Base-by-base conservation (phyloP, 2,329 filamentous ascomycete species). In the Celoporthe dispersa region DNA sequence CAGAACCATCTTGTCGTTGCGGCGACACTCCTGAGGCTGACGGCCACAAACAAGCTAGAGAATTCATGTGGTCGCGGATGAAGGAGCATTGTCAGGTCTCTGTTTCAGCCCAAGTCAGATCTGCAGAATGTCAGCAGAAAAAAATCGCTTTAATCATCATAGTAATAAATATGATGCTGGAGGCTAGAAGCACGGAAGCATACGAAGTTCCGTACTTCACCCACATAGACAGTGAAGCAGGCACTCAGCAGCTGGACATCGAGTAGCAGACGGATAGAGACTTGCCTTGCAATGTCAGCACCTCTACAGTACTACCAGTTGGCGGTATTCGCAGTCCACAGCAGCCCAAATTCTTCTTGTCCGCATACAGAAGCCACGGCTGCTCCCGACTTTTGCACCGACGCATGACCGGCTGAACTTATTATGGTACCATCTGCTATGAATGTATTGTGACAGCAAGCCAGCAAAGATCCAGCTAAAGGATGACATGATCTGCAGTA, bases 401-500 rank as follows among this genome's bases (percentile, higher is more conserved):
- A 14, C 14, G 14, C 51, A 55, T 28, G 51, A 55, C 51, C 11
- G 12, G 25, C 12, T 33, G 28, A 8, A 33, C 5, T 31, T 33
- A 57, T 57, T 14, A 57, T 22, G 28, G 53, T 12, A 57, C 53
- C 14, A 57, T 28, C 28, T 57, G 25, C 25, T 31, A 22, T 19
- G 44, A 35, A 66, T 57, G 28, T 60, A 62, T 55, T 22, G 12
- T 22, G 33, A 35, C 35, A 48, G 41, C 25, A 35, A 25, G 33
- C 48, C 25, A 37, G 7, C 35, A 31, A 31, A 7, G 14, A 12
- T 28, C 25, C 19, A 11, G 53, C 55, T 48, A 39, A 25, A 16
- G 67, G 44, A 68, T 61, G 61, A 63, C 28, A 64, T 59, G 14
- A 44, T 35, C 25, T 44, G 64, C 25, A 55, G 66, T 68, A 14